phyloP scores from a whole-genome alignment of 2,329 filamentous ascomycete species.

The Cladophialophora chaetospira region DNA sequence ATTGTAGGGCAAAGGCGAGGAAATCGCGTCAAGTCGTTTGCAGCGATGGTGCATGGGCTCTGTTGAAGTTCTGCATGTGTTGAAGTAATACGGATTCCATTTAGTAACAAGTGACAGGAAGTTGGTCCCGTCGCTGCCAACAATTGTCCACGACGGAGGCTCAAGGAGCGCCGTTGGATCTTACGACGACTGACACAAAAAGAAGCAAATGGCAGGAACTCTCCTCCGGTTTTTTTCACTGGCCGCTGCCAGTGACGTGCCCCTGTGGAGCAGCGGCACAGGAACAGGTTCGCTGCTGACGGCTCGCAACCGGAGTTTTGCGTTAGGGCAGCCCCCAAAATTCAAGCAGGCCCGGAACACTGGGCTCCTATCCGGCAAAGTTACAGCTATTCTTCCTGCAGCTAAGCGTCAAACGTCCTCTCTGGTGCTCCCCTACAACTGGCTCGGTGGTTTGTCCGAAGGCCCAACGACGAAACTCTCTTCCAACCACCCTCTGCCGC shows the following conservation, averaged over 20 bases:
- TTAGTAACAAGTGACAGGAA: neutral
- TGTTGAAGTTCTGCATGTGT: neutral
- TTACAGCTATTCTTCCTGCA: neutral
- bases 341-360: neutral
- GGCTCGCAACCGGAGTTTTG: neutral
- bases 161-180: neutral
- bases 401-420: neutral
- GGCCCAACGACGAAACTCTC: conserved; percentile 17
- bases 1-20: conserved; percentile 8
- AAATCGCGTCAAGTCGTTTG: neutral
- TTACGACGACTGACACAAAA: neutral
- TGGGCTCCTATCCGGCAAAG: neutral
- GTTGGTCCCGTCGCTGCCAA: neutral
- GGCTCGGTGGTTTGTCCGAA: conserved; percentile 15
- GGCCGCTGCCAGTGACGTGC: conserved; percentile 1
- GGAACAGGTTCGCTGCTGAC: neutral
- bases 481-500: conserved; percentile 17
- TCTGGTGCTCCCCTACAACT: neutral
- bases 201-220: neutral
- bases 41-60: neutral
- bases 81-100: neutral
- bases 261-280: neutral
- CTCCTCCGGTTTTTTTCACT: neutral
- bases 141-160: neutral
- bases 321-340: neutral